Percentiles rank a stretch among this genome's conserved stretches.
Evolutionary conservation across 2,329 filamentous ascomycete genomes (phyloP).

Genomic region (Verticillium zaregamsianum): DNA sequence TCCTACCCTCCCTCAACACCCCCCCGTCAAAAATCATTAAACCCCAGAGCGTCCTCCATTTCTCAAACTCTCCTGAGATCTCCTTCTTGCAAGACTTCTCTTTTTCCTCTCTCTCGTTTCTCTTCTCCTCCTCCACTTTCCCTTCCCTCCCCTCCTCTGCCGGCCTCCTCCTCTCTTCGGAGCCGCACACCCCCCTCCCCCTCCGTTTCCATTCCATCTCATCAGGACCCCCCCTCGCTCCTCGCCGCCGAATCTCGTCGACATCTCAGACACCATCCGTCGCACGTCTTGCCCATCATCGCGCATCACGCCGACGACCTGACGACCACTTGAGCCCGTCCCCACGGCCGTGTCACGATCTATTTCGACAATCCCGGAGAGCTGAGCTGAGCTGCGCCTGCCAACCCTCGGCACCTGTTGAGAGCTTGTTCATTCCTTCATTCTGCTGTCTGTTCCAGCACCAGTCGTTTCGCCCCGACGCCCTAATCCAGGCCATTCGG

Average conservation of each 20-base stretch:
- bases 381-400: conserved; percentile 2
- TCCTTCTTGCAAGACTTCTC: conserved; percentile 34
- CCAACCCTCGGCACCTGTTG: neutral
- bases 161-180: conserved; percentile 16
- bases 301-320: conserved; percentile 18
- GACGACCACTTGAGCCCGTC: conserved; percentile 8
- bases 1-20: conserved; percentile 19
- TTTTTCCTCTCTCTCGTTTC: conserved; percentile 31
- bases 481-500: conserved; percentile 31
- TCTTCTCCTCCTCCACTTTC: conserved; percentile 20
- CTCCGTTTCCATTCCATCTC: conserved; percentile 21
- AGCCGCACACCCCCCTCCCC: conserved; percentile 16
- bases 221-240: conserved; percentile 18
- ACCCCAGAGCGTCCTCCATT: conserved; percentile 32
- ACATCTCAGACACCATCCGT: conserved; percentile 23
- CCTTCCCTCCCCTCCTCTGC: conserved; percentile 20
- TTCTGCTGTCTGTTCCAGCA: conserved; percentile 6
- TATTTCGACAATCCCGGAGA: neutral
- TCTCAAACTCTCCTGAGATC: conserved; percentile 31
- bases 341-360: neutral
- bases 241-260: conserved; percentile 4
- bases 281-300: conserved; percentile 18
- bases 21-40: conserved; percentile 32
- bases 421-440: conserved; percentile 19
- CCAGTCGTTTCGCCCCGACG: conserved; percentile 35